Conservation (phyloP, 2,329 filamentous ascomycete genomes). For the Fusarium abutilonis region DNA sequence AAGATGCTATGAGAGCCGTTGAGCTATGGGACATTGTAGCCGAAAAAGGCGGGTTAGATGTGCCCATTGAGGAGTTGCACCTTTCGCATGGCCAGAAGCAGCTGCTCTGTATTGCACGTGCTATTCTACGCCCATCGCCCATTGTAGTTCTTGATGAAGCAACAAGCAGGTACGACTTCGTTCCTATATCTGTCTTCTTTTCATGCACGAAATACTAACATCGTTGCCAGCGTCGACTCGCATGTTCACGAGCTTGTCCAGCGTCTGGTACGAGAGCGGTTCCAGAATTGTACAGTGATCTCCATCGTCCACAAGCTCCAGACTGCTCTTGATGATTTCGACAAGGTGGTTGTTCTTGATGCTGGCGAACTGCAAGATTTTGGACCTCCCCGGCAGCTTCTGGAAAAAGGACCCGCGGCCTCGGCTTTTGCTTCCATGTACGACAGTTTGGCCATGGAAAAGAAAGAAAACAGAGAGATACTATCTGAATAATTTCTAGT, state of each 20-base stretch:
- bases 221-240: slow-evolving; percentile 22
- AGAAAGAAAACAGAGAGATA: neutral
- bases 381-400: slow-evolving; percentile 30
- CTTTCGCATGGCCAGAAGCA: slow-evolving; percentile 61
- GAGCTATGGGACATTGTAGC: slow-evolving; percentile 56
- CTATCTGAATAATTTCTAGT: neutral
- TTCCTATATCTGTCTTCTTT: neutral
- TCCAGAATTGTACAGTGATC: slow-evolving; percentile 40
- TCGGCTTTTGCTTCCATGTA: slow-evolving; percentile 33
- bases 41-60: slow-evolving; percentile 51
- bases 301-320: slow-evolving; percentile 44
- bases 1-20: slow-evolving; percentile 56
- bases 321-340: slow-evolving; percentile 35
- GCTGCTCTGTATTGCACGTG: slow-evolving; percentile 59
- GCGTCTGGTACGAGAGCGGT: slow-evolving; percentile 30
- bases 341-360: slow-evolving; percentile 36
- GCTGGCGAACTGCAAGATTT: slow-evolving; percentile 37
- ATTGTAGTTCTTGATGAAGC: slow-evolving; percentile 56
- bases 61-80: slow-evolving; percentile 45
- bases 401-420: slow-evolving; percentile 6
- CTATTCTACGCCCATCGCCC: slow-evolving; percentile 52
- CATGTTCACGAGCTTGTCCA: slow-evolving; percentile 33
- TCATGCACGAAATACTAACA: neutral
- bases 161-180: slow-evolving; percentile 49
- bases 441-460: neutral